These are phyloP conservation scores for Aureoboletus auriporus DNA, from an alignment of 768 basidiomycete genomes.

Conservation along the genomic window DNA sequence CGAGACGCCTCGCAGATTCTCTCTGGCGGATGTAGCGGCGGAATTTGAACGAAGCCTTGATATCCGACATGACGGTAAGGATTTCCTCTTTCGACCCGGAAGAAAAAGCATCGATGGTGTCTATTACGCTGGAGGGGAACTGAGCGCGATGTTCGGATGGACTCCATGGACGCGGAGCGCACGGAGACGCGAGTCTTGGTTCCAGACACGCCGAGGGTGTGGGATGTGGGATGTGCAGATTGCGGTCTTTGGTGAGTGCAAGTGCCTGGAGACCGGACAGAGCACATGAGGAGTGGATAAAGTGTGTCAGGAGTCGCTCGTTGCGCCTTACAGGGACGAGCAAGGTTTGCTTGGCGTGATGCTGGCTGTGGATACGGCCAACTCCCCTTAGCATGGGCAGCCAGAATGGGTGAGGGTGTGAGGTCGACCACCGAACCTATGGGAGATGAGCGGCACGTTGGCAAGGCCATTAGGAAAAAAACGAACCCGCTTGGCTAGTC, in stretches of 20 bases:
- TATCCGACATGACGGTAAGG: conserved; percentile 4
- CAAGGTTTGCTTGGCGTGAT: conserved; percentile 46
- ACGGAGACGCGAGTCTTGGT: not conserved
- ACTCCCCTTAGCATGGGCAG: conserved; percentile 75
- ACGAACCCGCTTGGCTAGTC: too few species aligned
- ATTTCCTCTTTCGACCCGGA: conserved; percentile 12
- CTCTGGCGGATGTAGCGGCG: conserved; percentile 30
- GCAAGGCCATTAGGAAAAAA: too few species aligned
- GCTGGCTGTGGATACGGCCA: conserved; percentile 50
- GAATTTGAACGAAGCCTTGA: conserved; percentile 21
- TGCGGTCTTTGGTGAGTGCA: too few species aligned
- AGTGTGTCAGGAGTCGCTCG: not conserved
- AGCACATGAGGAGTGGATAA: conserved; percentile 23
- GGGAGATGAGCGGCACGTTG: not conserved
- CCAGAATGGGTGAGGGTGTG: conserved; percentile 30
- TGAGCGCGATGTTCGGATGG: conserved; percentile 5
- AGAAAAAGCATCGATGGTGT: conserved; percentile 24
- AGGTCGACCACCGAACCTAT: conserved; percentile 20
- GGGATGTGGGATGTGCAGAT: not conserved
- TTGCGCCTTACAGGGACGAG: conserved; percentile 11
- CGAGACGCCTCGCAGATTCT: conserved; percentile 31
- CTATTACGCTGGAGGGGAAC: conserved; percentile 23
- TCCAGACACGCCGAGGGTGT: not conserved
- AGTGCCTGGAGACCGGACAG: not conserved
- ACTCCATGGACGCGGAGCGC: not conserved